A percentile compares a stretch with the other conserved stretches of the same genome.
phyloP scores from a whole-genome alignment of 2,329 filamentous ascomycete species.

The Trichophyton equinum region DNA sequence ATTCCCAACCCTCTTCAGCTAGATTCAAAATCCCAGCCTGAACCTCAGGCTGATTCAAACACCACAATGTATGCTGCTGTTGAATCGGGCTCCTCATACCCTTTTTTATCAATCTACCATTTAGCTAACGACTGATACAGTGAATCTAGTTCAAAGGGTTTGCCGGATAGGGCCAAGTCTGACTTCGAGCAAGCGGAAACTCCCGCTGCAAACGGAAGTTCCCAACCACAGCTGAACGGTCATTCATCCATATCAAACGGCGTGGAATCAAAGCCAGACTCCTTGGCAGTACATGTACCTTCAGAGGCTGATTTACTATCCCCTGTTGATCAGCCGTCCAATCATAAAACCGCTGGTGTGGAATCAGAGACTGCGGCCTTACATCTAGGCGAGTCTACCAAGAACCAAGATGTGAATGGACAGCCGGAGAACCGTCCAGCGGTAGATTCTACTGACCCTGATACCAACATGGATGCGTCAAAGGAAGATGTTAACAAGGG shows the following conservation, averaged over 20 bases:
- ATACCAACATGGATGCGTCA: background rate
- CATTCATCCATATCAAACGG: slow-evolving; percentile 6
- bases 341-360: background rate
- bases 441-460: background rate
- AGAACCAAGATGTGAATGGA: background rate
- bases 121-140: background rate
- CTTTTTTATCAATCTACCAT: background rate
- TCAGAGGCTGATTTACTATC: background rate
- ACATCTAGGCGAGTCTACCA: background rate
- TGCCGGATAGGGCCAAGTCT: background rate
- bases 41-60: background rate
- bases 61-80: background rate
- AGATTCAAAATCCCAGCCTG: background rate
- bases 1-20: background rate
- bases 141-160: background rate
- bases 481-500: background rate
- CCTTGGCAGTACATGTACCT: background rate
- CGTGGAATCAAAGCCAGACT: background rate
- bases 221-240: slow-evolving; percentile 7
- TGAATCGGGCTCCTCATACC: background rate
- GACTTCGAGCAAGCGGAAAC: background rate
- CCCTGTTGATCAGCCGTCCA: background rate
- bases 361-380: slow-evolving; percentile 3
- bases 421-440: background rate
- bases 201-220: background rate